These are phyloP conservation scores for Clonostachys chloroleuca DNA, from an alignment of 2,329 filamentous ascomycete species.

Conservation along the genomic window DNA sequence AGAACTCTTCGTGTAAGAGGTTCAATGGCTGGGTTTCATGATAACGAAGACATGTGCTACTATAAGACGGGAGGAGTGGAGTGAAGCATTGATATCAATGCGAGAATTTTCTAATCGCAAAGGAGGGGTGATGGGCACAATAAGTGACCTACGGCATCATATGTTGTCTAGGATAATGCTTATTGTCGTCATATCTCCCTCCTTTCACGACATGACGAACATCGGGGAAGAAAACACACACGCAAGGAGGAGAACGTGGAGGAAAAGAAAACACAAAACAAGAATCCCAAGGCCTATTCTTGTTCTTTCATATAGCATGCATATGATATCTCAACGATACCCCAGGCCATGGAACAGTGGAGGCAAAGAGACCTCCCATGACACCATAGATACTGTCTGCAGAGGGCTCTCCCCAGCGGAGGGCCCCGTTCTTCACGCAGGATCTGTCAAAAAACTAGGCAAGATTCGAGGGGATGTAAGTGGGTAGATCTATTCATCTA, in stretches of 20 bases:
- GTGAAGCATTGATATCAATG: neutral
- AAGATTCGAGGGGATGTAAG: too few species aligned
- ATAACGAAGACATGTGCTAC: slow-evolving; percentile 14
- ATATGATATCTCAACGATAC: slow-evolving; percentile 37
- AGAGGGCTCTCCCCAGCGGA: neutral
- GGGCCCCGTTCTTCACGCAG: too few species aligned
- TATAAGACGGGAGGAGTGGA: slow-evolving; percentile 5
- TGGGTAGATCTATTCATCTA: too few species aligned
- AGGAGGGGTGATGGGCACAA: too few species aligned
- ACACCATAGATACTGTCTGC: neutral
- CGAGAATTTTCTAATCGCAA: too few species aligned
- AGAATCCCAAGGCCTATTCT: too few species aligned
- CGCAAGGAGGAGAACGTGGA: too few species aligned
- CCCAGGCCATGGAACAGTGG: slow-evolving; percentile 12
- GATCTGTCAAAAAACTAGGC: too few species aligned
- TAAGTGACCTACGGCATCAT: neutral
- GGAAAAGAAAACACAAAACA: too few species aligned
- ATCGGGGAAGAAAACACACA: too few species aligned
- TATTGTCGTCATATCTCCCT: too few species aligned
- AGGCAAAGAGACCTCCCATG: neutral
- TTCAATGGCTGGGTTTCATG: slow-evolving; percentile 4
- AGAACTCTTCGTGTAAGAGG: slow-evolving; percentile 2
- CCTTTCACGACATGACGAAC: too few species aligned
- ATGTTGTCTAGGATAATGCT: neutral
- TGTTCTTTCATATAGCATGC: slow-evolving; percentile 5